Evolutionary conservation across 2,329 filamentous ascomycete species (phyloP).

Genomic region (Lachnum nothofagi): DNA sequence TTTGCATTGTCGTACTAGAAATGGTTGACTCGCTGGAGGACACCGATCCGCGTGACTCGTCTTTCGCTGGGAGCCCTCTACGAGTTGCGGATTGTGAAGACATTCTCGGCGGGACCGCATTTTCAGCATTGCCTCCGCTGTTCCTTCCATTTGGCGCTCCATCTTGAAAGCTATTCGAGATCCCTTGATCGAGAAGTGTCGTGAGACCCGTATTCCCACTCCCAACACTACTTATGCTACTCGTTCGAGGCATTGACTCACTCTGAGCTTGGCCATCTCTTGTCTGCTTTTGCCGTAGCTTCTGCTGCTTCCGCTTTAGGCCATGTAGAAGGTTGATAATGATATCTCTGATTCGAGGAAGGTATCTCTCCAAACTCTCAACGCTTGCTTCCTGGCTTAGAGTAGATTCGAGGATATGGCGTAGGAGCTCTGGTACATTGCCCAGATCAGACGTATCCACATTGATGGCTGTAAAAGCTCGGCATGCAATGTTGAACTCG

Average conservation of each 20-base stretch:
- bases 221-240: slow-evolving; percentile 54
- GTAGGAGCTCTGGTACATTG: slow-evolving; percentile 86
- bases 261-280: slow-evolving; percentile 38
- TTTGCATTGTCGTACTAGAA: slow-evolving; percentile 73
- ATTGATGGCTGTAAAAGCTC: slow-evolving; percentile 93
- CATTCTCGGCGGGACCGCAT: slow-evolving; percentile 44
- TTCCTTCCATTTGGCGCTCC: slow-evolving; percentile 22
- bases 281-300: slow-evolving; percentile 61
- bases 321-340: slow-evolving; percentile 97
- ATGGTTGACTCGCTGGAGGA: slow-evolving; percentile 59
- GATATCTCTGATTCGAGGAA: slow-evolving; percentile 93
- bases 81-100: slow-evolving; percentile 27
- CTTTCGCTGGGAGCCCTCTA: slow-evolving; percentile 37
- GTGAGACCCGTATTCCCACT: slow-evolving; percentile 56
- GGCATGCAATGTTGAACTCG: slow-evolving; percentile 98
- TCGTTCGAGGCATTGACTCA: slow-evolving; percentile 37
- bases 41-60: slow-evolving; percentile 48
- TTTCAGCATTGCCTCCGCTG: slow-evolving; percentile 26
- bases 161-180: slow-evolving; percentile 25
- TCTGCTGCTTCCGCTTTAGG: slow-evolving; percentile 93
- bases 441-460: slow-evolving; percentile 92
- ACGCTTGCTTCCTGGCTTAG: slow-evolving; percentile 93
- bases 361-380: slow-evolving; percentile 86
- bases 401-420: slow-evolving; percentile 89
- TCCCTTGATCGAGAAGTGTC: slow-evolving; percentile 54